phyloP scores from a whole-genome alignment of 139 green algal genomes.

The Tetraselmis striata region DNA sequence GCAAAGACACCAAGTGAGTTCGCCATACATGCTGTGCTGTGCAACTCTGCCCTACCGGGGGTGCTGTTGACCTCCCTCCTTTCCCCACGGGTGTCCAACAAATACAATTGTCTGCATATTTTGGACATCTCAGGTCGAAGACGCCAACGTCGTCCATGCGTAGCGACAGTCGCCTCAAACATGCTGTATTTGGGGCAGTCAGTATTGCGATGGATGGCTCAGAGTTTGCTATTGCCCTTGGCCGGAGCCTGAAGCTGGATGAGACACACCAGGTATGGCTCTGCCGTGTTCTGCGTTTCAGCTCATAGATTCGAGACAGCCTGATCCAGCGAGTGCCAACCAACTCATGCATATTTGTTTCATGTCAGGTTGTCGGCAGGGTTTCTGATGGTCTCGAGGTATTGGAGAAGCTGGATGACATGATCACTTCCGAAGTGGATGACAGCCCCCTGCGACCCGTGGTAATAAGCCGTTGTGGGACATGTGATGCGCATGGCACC shows the following conservation, averaged over 20 bases:
- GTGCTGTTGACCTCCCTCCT: background rate
- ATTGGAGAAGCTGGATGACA: background rate
- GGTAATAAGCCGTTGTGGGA: background rate
- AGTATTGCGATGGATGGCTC: slow-evolving; percentile 5
- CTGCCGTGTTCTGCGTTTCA: background rate
- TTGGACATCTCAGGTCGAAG: background rate
- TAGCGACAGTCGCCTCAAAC: background rate
- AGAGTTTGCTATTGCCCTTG: slow-evolving; percentile 10
- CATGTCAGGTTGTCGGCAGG: background rate
- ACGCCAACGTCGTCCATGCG: background rate
- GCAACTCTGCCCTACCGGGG: background rate
- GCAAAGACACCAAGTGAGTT: slow-evolving; percentile 5
- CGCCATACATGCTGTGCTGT: background rate
- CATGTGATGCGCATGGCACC: background rate
- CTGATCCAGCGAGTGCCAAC: background rate
- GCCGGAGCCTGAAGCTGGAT: background rate
- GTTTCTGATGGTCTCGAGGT: background rate
- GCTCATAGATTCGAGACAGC: background rate
- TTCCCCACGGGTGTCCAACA: background rate
- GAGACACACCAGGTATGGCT: background rate
- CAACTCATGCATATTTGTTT: background rate
- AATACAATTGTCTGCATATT: no score
- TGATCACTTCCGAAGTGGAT: background rate
- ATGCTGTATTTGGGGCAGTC: slow-evolving; percentile 9
- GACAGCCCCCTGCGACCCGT: background rate